These are phyloP conservation scores for Coelastrella sp. DNA, from an alignment of 139 green algal species.

Conservation along the genomic window DNA sequence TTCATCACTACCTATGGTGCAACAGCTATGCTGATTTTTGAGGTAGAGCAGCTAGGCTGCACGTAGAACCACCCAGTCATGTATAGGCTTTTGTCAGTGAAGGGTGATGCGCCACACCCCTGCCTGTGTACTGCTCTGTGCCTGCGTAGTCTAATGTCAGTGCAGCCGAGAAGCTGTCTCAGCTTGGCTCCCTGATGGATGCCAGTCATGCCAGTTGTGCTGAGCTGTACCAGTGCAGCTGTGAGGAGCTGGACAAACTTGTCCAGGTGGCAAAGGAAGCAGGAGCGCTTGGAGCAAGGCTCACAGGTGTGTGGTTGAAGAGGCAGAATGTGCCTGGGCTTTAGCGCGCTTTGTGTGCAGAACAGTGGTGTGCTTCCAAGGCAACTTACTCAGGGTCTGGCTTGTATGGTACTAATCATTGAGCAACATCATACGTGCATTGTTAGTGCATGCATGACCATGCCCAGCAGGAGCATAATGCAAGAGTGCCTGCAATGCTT, in stretches of 20 bases:
- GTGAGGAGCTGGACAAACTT: slow-evolving; percentile 91
- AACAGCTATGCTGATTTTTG: too few relatives aligned
- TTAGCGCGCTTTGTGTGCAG: too few relatives aligned
- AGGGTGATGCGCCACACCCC: too few relatives aligned
- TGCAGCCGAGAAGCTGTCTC: slow-evolving; percentile 59
- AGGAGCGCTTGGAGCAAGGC: slow-evolving; percentile 85
- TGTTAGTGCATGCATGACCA: neutral
- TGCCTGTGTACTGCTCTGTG: too few relatives aligned
- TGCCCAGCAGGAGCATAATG: neutral
- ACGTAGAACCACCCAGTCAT: too few relatives aligned
- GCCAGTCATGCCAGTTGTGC: slow-evolving; percentile 86
- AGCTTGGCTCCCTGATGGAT: slow-evolving; percentile 90
- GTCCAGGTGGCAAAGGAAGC: slow-evolving; percentile 66
- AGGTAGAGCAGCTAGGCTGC: too few relatives aligned
- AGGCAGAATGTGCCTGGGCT: neutral
- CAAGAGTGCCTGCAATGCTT: too few relatives aligned
- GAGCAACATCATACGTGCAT: neutral
- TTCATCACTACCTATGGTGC: too few relatives aligned
- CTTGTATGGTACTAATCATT: neutral
- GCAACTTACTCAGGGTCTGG: neutral
- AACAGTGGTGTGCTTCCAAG: neutral
- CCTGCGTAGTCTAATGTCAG: slow-evolving; percentile 15
- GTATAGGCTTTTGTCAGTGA: too few relatives aligned
- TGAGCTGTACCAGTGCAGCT: slow-evolving; percentile 93
- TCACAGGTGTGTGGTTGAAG: slow-evolving; percentile 75